phyloP scores from a whole-genome alignment of 1,139 yeast species.

The Candida buenavistaensis region DNA sequence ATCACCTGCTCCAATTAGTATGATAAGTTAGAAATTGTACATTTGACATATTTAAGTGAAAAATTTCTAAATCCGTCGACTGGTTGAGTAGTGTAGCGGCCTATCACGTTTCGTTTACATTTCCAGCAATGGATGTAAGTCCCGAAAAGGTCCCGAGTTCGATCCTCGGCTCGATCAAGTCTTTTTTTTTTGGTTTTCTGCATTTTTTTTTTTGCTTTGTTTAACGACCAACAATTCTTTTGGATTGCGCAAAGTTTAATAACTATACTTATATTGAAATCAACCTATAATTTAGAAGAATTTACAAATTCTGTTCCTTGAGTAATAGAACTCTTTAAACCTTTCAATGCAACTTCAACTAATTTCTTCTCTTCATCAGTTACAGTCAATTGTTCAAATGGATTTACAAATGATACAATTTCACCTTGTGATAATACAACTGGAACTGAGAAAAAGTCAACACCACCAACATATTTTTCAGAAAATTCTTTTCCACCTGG shows the following conservation, averaged over 20 bases:
- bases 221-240: too few relatives aligned
- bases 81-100: conserved; percentile 27
- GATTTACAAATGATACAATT: conserved; percentile 43
- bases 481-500: conserved; percentile 50
- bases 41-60: not conserved
- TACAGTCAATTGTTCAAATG: conserved; percentile 39
- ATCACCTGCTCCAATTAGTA: too few relatives aligned
- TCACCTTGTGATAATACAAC: conserved; percentile 54
- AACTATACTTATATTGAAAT: too few relatives aligned
- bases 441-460: conserved; percentile 65
- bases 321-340: conserved; percentile 54
- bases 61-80: not conserved
- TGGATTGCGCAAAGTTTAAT: too few relatives aligned
- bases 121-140: conserved; percentile 18
- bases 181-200: conserved; percentile 5
- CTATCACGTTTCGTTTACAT: conserved; percentile 27
- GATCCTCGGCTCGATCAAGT: conserved; percentile 28
- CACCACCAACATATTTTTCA: conserved; percentile 34
- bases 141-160: conserved; percentile 31
- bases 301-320: conserved; percentile 62
- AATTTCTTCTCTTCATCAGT: conserved; percentile 46
- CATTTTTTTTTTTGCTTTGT: too few relatives aligned
- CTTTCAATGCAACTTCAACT: conserved; percentile 52
- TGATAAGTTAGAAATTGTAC: too few relatives aligned
- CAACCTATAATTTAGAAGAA: conserved; percentile 42